Evolutionary conservation across 2,329 filamentous ascomycete genomes (phyloP).

Genomic region (Epichloe gansuensis): DNA sequence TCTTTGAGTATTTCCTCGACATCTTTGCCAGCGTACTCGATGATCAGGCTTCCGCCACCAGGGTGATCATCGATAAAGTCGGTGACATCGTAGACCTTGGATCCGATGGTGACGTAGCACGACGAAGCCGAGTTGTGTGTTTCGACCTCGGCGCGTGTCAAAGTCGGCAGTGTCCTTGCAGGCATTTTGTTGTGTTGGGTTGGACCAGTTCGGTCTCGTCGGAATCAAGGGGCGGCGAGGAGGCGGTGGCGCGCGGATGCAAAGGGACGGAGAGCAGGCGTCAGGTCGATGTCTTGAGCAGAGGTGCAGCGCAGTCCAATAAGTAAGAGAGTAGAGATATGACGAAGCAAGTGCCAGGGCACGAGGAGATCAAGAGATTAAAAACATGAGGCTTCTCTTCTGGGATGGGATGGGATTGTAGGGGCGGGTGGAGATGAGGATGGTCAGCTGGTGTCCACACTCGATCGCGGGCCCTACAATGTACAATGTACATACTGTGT

Average conservation of each 20-base stretch:
- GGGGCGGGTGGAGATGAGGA: slow-evolving; percentile 3
- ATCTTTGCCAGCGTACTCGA: slow-evolving; percentile 85
- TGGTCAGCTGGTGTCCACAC: neutral
- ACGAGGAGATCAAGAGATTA: neutral
- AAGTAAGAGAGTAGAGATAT: neutral
- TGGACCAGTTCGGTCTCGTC: neutral
- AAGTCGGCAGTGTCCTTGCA: slow-evolving; percentile 66
- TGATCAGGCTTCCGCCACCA: slow-evolving; percentile 74
- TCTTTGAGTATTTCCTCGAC: slow-evolving; percentile 73
- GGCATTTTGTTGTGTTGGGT: slow-evolving; percentile 46
- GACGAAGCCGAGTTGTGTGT: slow-evolving; percentile 67
- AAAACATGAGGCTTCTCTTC: neutral
- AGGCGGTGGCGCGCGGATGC: neutral
- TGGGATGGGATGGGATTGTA: neutral
- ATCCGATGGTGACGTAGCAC: slow-evolving; percentile 84
- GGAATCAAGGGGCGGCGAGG: neutral
- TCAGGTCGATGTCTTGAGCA: neutral
- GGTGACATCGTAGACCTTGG: slow-evolving; percentile 90
- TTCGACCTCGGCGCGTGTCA: slow-evolving; percentile 69
- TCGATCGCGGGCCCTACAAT: neutral
- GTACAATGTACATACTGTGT: too few species aligned
- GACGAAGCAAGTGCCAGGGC: neutral
- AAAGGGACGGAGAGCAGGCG: neutral
- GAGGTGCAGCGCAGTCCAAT: neutral
- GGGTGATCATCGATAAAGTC: slow-evolving; percentile 84